These are phyloP conservation scores for Penicillium hesseltinei DNA, from an alignment of 2,329 filamentous ascomycete genomes.

Conservation along the genomic window DNA sequence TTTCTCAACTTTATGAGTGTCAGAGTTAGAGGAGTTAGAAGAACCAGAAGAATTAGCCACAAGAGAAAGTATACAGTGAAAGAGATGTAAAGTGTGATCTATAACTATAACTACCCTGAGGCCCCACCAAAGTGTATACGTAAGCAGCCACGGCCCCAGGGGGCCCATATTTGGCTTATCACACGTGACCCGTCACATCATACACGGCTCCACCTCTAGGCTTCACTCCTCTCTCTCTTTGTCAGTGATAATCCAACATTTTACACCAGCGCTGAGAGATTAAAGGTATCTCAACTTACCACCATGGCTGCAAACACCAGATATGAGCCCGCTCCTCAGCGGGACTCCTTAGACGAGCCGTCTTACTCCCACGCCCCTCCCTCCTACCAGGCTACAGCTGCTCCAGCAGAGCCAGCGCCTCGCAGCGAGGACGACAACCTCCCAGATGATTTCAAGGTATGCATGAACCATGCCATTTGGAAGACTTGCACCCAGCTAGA, in stretches of 20 bases:
- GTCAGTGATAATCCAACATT: background rate
- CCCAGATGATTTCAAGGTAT: slow-evolving; percentile 93
- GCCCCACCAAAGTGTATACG: background rate
- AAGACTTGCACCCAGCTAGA: background rate
- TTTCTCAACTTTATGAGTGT: too few species aligned
- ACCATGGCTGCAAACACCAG: slow-evolving; percentile 73
- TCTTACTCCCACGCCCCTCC: slow-evolving; percentile 75
- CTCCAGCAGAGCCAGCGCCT: slow-evolving; percentile 55
- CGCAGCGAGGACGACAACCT: slow-evolving; percentile 85
- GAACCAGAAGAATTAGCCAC: background rate
- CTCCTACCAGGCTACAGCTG: slow-evolving; percentile 67
- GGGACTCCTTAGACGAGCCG: slow-evolving; percentile 77
- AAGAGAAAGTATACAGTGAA: too few species aligned
- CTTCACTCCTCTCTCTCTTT: slow-evolving; percentile 6
- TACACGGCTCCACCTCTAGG: background rate
- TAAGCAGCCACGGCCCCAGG: background rate
- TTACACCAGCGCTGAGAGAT: background rate
- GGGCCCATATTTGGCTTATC: slow-evolving; percentile 5
- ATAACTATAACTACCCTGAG: too few species aligned
- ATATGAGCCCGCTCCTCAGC: slow-evolving; percentile 78
- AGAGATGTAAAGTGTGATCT: too few species aligned
- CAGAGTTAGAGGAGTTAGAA: background rate
- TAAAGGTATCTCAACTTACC: background rate
- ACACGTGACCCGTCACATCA: slow-evolving; percentile 11
- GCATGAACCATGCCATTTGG: background rate